Percentiles rank a stretch among this genome's conserved stretches.
Evolutionary conservation across 768 basidiomycete genomes (phyloP).

Genomic region (Trametes punicea): DNA sequence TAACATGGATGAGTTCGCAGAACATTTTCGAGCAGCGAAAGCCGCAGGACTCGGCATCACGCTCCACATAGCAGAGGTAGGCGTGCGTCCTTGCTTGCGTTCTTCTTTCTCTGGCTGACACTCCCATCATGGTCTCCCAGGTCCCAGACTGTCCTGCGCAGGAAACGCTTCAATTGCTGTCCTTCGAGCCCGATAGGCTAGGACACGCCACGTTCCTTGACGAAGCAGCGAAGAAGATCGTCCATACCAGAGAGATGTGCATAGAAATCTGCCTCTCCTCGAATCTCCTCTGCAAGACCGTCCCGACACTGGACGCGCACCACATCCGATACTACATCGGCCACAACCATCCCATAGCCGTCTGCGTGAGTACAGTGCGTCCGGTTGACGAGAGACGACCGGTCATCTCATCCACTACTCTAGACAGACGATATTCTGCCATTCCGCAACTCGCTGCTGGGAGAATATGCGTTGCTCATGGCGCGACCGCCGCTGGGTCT

Average conservation of each 20-base stretch:
- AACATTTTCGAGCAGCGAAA: conserved; percentile 52
- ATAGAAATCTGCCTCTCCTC: conserved; percentile 83
- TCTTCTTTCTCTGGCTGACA: neutral
- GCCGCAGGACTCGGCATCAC: conserved; percentile 68
- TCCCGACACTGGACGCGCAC: conserved; percentile 58
- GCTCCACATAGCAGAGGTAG: conserved; percentile 81
- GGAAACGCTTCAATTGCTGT: conserved; percentile 62
- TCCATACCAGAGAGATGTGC: conserved; percentile 52
- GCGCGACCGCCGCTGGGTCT: conserved; percentile 71
- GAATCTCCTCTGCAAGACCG: conserved; percentile 77
- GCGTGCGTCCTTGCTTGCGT: neutral
- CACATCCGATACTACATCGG: conserved; percentile 68
- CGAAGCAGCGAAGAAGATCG: conserved; percentile 52
- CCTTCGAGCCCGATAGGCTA: conserved; percentile 61
- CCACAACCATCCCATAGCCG: conserved; percentile 63
- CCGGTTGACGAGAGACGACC: neutral
- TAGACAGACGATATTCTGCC: conserved; percentile 83
- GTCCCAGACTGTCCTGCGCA: conserved; percentile 44
- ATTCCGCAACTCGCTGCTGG: conserved; percentile 70
- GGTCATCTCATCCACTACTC: neutral
- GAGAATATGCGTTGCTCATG: conserved; percentile 77
- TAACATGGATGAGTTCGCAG: conserved; percentile 47
- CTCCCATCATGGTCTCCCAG: conserved; percentile 28
- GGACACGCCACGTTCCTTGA: conserved; percentile 82
- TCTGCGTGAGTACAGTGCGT: conserved; percentile 54